Evolutionary conservation across 257 asterid species (phyloP).

Genomic region (Fraxinus quadrangulata): DNA sequence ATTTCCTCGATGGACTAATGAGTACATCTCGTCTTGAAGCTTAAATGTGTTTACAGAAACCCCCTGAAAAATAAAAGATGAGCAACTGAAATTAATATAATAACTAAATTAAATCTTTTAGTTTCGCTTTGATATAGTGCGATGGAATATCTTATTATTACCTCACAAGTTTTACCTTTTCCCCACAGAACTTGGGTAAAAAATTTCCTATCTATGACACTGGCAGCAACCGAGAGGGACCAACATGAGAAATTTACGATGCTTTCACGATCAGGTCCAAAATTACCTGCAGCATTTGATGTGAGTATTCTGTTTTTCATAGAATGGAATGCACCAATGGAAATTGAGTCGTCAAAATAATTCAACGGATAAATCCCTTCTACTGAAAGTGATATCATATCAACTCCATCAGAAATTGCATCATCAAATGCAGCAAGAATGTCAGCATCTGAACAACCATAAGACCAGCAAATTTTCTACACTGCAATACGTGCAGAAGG

Average conservation of each 20-base stretch:
- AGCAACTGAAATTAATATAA: neutral
- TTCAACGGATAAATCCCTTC: slow-evolving; percentile 32
- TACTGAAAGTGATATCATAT: slow-evolving; percentile 33
- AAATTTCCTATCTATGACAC: slow-evolving; percentile 43
- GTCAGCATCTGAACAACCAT: slow-evolving; percentile 22
- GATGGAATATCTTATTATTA: neutral
- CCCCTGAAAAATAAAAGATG: slow-evolving; percentile 24
- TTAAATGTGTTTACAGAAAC: slow-evolving; percentile 33
- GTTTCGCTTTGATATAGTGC: slow-evolving; percentile 3
- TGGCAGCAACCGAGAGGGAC: slow-evolving; percentile 49
- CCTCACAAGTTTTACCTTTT: slow-evolving; percentile 18
- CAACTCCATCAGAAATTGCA: slow-evolving; percentile 42
- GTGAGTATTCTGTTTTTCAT: slow-evolving; percentile 46
- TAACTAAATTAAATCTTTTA: slow-evolving; percentile 18
- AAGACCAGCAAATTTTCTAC: slow-evolving; percentile 27
- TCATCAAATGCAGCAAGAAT: slow-evolving; percentile 37
- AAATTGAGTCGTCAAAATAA: slow-evolving; percentile 41
- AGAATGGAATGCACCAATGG: slow-evolving; percentile 49
- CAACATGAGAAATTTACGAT: slow-evolving; percentile 40
- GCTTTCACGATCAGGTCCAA: slow-evolving; percentile 31
- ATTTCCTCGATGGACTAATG: slow-evolving; percentile 39
- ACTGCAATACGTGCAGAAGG: slow-evolving; percentile 49
- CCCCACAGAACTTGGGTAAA: neutral
- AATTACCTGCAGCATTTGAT: slow-evolving; percentile 46
- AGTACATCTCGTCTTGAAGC: slow-evolving; percentile 17